phyloP scores from a whole-genome alignment of 192 early-diverging fungal genomes.

The Coemansia javaensis region DNA sequence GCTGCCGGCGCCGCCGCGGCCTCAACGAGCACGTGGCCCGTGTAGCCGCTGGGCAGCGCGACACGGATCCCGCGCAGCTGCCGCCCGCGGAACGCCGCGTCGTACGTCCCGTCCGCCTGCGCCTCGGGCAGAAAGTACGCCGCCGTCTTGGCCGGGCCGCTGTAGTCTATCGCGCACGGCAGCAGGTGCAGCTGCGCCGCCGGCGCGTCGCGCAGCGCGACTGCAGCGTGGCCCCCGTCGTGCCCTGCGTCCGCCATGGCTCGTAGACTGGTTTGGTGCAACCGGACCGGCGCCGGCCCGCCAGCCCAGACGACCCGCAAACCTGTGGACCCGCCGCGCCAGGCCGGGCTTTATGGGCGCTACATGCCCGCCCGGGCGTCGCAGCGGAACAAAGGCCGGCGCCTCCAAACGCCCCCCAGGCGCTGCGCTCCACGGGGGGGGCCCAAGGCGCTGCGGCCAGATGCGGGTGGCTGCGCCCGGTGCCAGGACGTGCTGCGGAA shows the following conservation, averaged over 20 bases:
- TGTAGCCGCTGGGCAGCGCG: constrained; percentile 10
- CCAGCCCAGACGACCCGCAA: too few species aligned
- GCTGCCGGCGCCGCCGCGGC: not conserved
- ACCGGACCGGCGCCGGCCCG: too few species aligned
- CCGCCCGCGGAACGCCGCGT: constrained; percentile 38
- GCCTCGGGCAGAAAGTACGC: constrained; percentile 26
- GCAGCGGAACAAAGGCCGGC: too few species aligned
- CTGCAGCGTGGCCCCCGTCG: not conserved
- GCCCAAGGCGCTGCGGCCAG: too few species aligned
- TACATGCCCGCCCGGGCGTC: too few species aligned
- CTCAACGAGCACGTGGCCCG: constrained; percentile 32
- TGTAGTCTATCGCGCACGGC: constrained; percentile 29
- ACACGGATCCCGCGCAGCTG: constrained; percentile 27
- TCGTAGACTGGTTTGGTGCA: too few species aligned
- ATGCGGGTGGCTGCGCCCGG: too few species aligned
- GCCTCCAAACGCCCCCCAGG: too few species aligned
- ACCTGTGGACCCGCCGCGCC: too few species aligned
- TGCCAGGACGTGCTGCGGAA: too few species aligned
- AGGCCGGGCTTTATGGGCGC: too few species aligned
- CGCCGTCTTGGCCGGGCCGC: constrained; percentile 24
- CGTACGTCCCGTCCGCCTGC: constrained; percentile 11
- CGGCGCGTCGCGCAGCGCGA: constrained; percentile 15
- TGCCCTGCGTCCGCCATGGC: not conserved
- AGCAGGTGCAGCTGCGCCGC: constrained; percentile 16
- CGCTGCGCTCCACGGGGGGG: too few species aligned